phyloP scores from a whole-genome alignment of 2,329 filamentous ascomycete genomes.

The Clarireedia homoeocarpa region DNA sequence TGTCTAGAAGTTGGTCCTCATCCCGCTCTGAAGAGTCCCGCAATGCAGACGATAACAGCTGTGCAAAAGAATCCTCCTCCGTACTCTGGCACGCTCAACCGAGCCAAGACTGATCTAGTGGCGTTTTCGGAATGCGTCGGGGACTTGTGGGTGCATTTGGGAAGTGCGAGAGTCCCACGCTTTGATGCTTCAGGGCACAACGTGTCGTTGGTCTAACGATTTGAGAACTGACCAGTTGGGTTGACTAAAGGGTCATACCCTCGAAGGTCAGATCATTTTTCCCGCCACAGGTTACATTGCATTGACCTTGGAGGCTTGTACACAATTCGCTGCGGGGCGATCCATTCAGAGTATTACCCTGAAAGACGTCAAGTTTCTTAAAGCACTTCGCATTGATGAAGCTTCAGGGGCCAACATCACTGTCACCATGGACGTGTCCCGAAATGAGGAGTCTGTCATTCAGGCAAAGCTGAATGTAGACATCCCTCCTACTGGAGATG shows the following conservation, averaged over 20 bases:
- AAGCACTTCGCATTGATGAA: no score
- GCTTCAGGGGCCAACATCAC: no score
- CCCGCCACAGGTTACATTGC: conserved; percentile 40
- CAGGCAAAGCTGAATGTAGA: no score
- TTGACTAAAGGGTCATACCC: conserved; percentile 39
- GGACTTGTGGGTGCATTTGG: no score
- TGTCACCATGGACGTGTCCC: no score
- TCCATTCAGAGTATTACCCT: no score
- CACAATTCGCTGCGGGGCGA: no score
- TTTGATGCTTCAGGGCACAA: conserved; percentile 40
- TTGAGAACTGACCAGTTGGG: conserved; percentile 27
- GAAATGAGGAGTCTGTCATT: no score
- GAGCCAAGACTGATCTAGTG: conserved; percentile 9
- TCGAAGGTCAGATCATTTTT: conserved; percentile 32
- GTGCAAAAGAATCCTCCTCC: conserved; percentile 1
- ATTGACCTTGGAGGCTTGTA: conserved; percentile 39
- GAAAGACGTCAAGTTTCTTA: no score
- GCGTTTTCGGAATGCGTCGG: no score
- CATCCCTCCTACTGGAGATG: no score
- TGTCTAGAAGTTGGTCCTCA: conserved; percentile 32
- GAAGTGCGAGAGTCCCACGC: conserved; percentile 11
- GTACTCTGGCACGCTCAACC: conserved; percentile 7
- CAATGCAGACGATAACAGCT: conserved; percentile 14
- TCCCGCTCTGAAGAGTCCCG: conserved; percentile 27
- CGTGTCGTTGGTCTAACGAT: conserved; percentile 23